These are phyloP conservation scores for Chrysanthemum seticuspe DNA, from an alignment of 129 eudicot genomes.

Conservation along the genomic window DNA sequence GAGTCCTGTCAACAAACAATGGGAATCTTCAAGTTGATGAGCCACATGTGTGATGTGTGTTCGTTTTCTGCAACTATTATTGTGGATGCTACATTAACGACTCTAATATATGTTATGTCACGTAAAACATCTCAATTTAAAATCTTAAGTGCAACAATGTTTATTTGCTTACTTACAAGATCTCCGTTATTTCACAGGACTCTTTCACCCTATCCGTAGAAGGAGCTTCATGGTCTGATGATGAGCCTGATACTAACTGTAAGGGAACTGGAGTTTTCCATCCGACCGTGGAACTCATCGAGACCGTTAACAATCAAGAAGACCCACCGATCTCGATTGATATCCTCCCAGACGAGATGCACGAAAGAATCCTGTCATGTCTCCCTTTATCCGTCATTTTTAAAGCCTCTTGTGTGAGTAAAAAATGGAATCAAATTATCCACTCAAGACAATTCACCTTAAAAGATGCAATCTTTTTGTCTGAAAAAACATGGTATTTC, in stretches of 20 bases:
- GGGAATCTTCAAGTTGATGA: neutral
- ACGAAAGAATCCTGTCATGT: conserved; percentile 37
- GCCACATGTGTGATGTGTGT: conserved; percentile 7
- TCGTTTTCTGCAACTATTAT: conserved; percentile 2
- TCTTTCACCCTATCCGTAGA: conserved; percentile 19
- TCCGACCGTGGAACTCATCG: conserved; percentile 19
- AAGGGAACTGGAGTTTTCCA: conserved; percentile 40
- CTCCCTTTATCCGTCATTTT: conserved; percentile 43
- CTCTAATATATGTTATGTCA: neutral
- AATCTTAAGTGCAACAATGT: too few species aligned
- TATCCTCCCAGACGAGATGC: conserved; percentile 49
- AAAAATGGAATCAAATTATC: conserved; percentile 45
- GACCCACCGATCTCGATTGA: conserved; percentile 28
- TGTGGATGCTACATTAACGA: neutral
- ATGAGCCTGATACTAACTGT: conserved; percentile 21
- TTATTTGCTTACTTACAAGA: too few species aligned
- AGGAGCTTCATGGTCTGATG: conserved; percentile 43
- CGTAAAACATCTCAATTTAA: too few species aligned
- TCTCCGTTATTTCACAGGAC: conserved; percentile 27
- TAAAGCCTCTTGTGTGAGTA: conserved; percentile 45
- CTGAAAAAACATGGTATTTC: conserved; percentile 53
- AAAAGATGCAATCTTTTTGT: conserved; percentile 1
- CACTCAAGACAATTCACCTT: conserved; percentile 39
- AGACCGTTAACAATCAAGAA: conserved; percentile 21
- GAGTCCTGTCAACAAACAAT: neutral